Percentiles rank a stretch among this genome's conserved stretches.
These are phyloP conservation scores for Hortiboletus campestris DNA, from an alignment of 768 basidiomycete genomes.

Conservation along the genomic window DNA sequence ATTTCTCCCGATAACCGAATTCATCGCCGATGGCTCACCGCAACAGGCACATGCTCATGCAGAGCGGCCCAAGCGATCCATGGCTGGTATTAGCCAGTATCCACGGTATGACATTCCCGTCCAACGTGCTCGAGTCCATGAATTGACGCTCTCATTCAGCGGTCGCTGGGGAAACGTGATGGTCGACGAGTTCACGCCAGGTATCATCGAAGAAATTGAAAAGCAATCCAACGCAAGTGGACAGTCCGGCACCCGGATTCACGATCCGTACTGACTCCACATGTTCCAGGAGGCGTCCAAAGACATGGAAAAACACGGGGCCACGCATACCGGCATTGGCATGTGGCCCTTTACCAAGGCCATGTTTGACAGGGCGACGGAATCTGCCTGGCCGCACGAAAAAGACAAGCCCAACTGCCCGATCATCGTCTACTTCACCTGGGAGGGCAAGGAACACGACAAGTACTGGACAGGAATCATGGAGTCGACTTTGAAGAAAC, in stretches of 20 bases:
- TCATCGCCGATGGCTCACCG: not conserved
- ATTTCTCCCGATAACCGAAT: not conserved
- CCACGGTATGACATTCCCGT: not conserved
- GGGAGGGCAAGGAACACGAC: constrained; percentile 15
- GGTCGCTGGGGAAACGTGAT: constrained; percentile 15
- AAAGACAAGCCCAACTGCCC: constrained; percentile 8
- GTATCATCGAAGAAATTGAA: constrained; percentile 3
- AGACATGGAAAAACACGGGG: not conserved
- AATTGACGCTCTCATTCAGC: not conserved
- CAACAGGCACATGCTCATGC: not conserved
- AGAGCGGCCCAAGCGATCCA: not conserved
- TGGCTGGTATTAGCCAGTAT: not conserved
- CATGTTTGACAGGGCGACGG: constrained; percentile 12
- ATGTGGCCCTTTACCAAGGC: constrained; percentile 16
- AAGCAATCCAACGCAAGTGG: not conserved
- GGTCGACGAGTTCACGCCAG: constrained; percentile 10
- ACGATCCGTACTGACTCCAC: not conserved
- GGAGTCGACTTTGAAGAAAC: not conserved
- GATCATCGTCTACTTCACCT: constrained; percentile 9
- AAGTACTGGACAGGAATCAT: constrained; percentile 5
- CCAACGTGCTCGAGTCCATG: not conserved
- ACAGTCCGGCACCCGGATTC: too few species aligned
- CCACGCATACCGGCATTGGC: constrained; percentile 2
- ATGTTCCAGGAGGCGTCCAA: constrained; percentile 2
- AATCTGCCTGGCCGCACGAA: constrained; percentile 17